Evolutionary conservation across 208 protist species (phyloP).

Genomic region (Ichthyophonus hoferi): DNA sequence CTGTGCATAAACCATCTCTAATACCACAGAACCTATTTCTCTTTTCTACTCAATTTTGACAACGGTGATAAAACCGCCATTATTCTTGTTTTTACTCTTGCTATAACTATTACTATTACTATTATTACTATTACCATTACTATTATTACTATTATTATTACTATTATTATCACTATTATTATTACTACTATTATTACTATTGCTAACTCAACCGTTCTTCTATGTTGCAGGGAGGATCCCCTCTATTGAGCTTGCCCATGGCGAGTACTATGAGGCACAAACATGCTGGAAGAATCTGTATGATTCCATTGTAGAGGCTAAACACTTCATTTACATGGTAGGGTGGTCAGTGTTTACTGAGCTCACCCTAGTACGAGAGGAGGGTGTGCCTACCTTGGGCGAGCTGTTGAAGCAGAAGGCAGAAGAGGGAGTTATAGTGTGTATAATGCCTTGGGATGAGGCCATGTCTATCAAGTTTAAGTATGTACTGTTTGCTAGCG

Average conservation of each 20-base stretch:
- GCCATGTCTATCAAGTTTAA: not conserved
- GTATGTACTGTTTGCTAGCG: not conserved
- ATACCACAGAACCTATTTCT: no score
- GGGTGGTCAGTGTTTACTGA: conserved; percentile 4
- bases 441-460: conserved; percentile 23
- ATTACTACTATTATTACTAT: not conserved
- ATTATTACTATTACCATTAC: not conserved
- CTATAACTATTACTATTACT: no score
- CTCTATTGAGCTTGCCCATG: not conserved
- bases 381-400: not conserved
- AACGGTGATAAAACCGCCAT: no score
- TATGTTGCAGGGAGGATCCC: no score
- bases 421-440: conserved; percentile 11
- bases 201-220: not conserved
- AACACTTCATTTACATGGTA: conserved; percentile 23
- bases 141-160: not conserved
- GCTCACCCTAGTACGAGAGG: not conserved
- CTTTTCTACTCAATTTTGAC: no score
- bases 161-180: not conserved
- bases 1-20: no score
- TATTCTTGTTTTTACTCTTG: no score
- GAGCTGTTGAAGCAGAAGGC: conserved; percentile 18
- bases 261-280: not conserved
- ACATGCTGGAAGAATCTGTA: not conserved
- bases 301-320: not conserved